Evolutionary conservation across 495 filamentous ascomycete species (phyloP).

Genomic region (Rostrohypoxylon terebratum): DNA sequence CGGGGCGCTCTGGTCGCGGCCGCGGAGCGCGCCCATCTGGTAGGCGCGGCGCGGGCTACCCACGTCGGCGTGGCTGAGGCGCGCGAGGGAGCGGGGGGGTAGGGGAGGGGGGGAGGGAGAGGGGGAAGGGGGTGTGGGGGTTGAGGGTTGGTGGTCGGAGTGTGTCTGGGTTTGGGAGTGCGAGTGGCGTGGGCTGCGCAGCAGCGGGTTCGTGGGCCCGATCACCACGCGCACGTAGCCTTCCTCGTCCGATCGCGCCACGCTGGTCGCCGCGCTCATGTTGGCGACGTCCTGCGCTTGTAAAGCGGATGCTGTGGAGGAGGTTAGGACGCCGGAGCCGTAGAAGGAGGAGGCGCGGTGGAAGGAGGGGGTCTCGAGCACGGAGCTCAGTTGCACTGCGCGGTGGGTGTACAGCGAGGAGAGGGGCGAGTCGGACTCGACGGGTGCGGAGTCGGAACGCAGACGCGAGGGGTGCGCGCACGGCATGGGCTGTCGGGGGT

Average conservation of each 20-base stretch:
- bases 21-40: not conserved
- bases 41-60: not conserved
- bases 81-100: too few species aligned
- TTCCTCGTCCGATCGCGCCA: not conserved
- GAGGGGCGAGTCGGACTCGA: not conserved
- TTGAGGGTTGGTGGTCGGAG: too few species aligned
- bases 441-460: not conserved
- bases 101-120: too few species aligned
- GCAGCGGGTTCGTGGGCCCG: not conserved
- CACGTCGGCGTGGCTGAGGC: too few species aligned
- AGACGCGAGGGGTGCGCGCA: not conserved
- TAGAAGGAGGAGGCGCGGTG: not conserved
- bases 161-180: not conserved
- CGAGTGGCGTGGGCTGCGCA: not conserved
- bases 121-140: too few species aligned
- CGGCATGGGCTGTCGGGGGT: not conserved
- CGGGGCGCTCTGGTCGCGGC: not conserved
- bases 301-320: not conserved
- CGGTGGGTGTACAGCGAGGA: not conserved
- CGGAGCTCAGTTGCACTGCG: constrained; percentile 1
- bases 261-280: not conserved
- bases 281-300: not conserved
- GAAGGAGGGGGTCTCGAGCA: not conserved
- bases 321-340: constrained; percentile 3
- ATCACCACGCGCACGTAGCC: constrained; percentile 24